These are phyloP conservation scores for Naumovozyma dairenensis DNA, from an alignment of 805 yeast genomes.

Conservation along the genomic window DNA sequence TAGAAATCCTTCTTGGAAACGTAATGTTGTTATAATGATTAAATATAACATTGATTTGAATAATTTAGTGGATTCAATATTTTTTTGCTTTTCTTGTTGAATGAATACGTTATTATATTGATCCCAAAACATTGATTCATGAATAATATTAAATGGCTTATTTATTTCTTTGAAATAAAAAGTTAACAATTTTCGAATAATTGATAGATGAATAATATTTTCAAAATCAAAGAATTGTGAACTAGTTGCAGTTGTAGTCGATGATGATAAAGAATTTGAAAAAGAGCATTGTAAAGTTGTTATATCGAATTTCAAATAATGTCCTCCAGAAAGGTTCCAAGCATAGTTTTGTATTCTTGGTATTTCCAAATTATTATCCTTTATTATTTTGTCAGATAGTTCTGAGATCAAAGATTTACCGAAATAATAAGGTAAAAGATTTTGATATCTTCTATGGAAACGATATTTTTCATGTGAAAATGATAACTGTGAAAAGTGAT, in stretches of 20 bases:
- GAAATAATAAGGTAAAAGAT: slow-evolving; percentile 32
- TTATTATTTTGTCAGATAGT: slow-evolving; percentile 29
- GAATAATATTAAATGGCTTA: slow-evolving; percentile 43
- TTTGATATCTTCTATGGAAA: slow-evolving; percentile 38
- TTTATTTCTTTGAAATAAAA: slow-evolving; percentile 40
- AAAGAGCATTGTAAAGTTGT: no score
- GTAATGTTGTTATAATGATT: slow-evolving; percentile 39
- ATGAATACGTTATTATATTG: slow-evolving; percentile 32
- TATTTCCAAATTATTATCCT: slow-evolving; percentile 28
- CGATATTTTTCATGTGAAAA: slow-evolving; percentile 37
- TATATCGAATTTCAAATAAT: slow-evolving; percentile 34
- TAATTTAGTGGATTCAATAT: slow-evolving; percentile 33
- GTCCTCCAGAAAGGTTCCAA: slow-evolving; percentile 56
- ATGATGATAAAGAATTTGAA: no score
- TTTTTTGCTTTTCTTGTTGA: slow-evolving; percentile 18
- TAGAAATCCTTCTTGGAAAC: slow-evolving; percentile 41
- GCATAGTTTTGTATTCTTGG: slow-evolving; percentile 55
- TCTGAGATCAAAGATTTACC: slow-evolving; percentile 28
- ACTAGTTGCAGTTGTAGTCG: slow-evolving; percentile 20
- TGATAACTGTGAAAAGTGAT: background rate
- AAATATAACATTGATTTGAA: slow-evolving; percentile 44
- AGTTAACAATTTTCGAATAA: slow-evolving; percentile 28
- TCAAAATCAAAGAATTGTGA: slow-evolving; percentile 16
- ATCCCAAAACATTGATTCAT: slow-evolving; percentile 43
- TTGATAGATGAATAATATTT: slow-evolving; percentile 11